Evolutionary conservation across 495 filamentous ascomycete genomes (phyloP), one percentile per base, ranked within the genome.

Genomic region (Hypomontagnella monticulosa): DNA sequence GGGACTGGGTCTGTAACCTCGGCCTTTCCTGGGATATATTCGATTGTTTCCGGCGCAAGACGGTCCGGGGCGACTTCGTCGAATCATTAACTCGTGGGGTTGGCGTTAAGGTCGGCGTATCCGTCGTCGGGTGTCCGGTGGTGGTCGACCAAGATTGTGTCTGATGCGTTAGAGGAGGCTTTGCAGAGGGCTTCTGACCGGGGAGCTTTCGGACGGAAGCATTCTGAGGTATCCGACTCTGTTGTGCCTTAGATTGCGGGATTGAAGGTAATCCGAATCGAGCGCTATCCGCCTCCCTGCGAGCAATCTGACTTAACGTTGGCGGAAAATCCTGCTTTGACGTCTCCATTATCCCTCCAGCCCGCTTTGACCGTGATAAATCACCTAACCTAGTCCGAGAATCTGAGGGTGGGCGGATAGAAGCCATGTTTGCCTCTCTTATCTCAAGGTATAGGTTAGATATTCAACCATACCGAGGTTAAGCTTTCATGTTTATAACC

Each of bases 1-100:
- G 68, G 42, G 73, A 67, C 42, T 76, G 75, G 40, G 33, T 73
- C 16, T 58, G 76, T 30, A 33, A 37, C 46, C 52, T 75, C 52
- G 55, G 63, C 10, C 69, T 34, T 5, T 81, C 77, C 63, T 76
- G 75, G 4, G 77, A 70, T n/a, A 81, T 46, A 7, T 72, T 79
- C 30, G 83, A 79, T 27, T 75, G 78, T 64, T 84, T 85, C 58
- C 81, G 77, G 49, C 78, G 70, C 43, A 84, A 73, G 2, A 79
- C 69, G 43, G 78, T 77, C 40, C 76, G 76, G 20, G 77, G 74
- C 36, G 73, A 72, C 33, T 75, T 75, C 15, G 19, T 50, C 16
- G 52, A 23, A 30, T 59, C 67, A 20, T 20, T 55, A n/a, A 53
- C 61, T 15, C 51, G 56, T 16, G 42, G 20, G 33, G 52, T 20